Base-by-base conservation (phyloP, 805 yeast genomes). In the Nakazawaea ishiwadae region DNA sequence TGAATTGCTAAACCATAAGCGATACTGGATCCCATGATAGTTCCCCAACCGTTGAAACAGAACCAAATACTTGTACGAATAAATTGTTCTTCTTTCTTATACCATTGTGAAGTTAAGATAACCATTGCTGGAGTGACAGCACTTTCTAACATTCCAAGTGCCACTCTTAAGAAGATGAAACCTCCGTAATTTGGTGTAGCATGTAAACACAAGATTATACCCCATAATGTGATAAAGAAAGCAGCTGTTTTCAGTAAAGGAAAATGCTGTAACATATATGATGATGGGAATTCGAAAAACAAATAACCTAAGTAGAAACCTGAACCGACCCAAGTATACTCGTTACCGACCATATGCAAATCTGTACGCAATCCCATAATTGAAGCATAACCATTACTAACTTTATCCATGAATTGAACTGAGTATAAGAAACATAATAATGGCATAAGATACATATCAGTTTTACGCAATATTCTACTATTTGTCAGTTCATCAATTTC, bases 331-430 rank as follows among this genome's bases (percentile, higher is more conserved):
- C 68, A 53, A 34, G 66, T 42, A 45, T 63, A 54, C 48, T 58
- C 56, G 26, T 58, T 51, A 16, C 66, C 65, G 2, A 42, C 50
- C 63, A 67, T 61, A 16, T 63, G 43, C 45, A 66, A 53, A 41
- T 62, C 71, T 8, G 54, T 52, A 42, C 65, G 54, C 26, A 68
- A 49, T 8, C 71, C 72, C 46, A 66, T 54, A 28, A 67, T 48
- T 0, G 68, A 50, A 12, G 69, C 69, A 41, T 62, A 67, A 4
- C 69, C 56, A 39, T 58, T 60, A 4, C 70, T 62, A 20, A 65
- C 63, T 53, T 79, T 79, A 56, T 75, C 85, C 79, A 78, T 73
- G 48, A 67, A 76, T 51, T 75, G 81, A 18, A 71, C 58, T n/a
- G 76, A 66, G 55, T 74, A 75, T 32, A 73, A 51, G 18, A 68